A percentile compares a stretch with the other conserved stretches of the same genome.
These are phyloP conservation scores for Dioscorea alata DNA, from an alignment of 106 monocot species.

Conservation along the genomic window DNA sequence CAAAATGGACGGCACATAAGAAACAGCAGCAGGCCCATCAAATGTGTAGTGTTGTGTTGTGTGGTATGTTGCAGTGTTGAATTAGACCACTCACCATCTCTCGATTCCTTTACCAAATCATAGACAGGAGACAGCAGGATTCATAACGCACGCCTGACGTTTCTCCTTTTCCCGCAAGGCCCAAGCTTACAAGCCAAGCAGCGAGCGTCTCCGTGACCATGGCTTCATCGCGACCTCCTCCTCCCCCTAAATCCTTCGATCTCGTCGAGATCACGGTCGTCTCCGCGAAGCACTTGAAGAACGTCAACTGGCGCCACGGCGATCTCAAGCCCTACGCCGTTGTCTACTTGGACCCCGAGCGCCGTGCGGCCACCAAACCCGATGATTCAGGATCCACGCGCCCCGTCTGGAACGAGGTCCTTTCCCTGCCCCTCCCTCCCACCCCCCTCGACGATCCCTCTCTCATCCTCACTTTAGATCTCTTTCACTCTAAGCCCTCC, in stretches of 20 bases:
- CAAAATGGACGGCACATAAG: too few relatives aligned
- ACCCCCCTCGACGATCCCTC: conserved; percentile 17
- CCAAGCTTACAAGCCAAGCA: too few relatives aligned
- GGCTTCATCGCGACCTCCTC: conserved; percentile 6
- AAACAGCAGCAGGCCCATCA: too few relatives aligned
- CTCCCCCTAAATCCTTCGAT: conserved; percentile 14
- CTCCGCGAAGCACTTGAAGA: conserved; percentile 94
- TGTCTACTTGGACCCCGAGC: conserved; percentile 63
- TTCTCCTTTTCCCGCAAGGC: too few relatives aligned
- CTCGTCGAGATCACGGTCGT: conserved; percentile 68
- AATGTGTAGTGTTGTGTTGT: too few relatives aligned
- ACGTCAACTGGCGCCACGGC: conserved; percentile 96
- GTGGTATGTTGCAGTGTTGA: too few relatives aligned
- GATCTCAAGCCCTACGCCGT: conserved; percentile 92
- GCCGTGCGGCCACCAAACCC: conserved; percentile 67
- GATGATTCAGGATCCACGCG: conserved; percentile 65
- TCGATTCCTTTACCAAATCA: too few relatives aligned
- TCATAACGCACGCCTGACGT: too few relatives aligned
- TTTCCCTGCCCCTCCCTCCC: conserved; percentile 51
- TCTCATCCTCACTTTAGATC: conserved; percentile 58
- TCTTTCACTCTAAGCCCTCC: conserved; percentile 93
- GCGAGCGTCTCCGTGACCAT: not conserved
- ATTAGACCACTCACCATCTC: too few relatives aligned
- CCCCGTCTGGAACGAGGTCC: conserved; percentile 93
- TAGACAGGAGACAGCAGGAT: too few relatives aligned